phyloP scores from a whole-genome alignment of 139 green algal species.

The Marvania coccoides region DNA sequence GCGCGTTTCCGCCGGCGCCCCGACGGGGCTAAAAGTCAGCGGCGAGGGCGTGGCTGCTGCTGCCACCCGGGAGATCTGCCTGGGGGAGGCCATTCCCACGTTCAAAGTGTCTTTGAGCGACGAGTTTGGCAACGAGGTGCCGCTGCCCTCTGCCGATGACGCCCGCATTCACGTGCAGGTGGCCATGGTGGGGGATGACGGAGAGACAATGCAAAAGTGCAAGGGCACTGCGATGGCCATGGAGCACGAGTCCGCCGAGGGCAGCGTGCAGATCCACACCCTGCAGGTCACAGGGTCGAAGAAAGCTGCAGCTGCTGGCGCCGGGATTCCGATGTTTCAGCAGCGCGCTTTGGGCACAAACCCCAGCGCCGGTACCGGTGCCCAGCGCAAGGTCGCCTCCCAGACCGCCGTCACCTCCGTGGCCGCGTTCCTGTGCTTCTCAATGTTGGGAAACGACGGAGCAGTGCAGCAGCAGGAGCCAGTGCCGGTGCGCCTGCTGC shows the following conservation, averaged over 20 bases:
- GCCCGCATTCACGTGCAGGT: not conserved
- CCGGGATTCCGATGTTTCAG: not conserved
- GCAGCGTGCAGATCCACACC: not conserved
- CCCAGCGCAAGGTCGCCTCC: not conserved
- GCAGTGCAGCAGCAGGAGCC: not conserved
- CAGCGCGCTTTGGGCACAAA: not conserved
- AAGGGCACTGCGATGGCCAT: constrained; percentile 9
- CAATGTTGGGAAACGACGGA: too few relatives aligned
- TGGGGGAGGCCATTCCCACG: constrained; percentile 54
- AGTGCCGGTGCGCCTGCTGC: constrained; percentile 35
- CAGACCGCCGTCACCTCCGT: not conserved
- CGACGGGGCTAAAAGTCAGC: constrained; percentile 30
- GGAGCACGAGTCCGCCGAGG: constrained; percentile 11
- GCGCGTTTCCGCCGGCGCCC: constrained; percentile 25
- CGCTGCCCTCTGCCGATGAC: not conserved
- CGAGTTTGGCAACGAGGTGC: constrained; percentile 38
- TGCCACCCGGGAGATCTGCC: constrained; percentile 28
- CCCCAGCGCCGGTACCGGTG: not conserved
- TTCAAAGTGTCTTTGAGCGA: constrained; percentile 44
- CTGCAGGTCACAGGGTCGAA: constrained; percentile 11
- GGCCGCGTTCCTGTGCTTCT: not conserved
- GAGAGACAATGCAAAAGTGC: constrained; percentile 13
- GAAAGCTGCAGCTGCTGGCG: not conserved
- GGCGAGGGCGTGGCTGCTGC: constrained; percentile 39
- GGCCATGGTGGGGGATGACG: not conserved